Evolutionary conservation across 257 asterid genomes (phyloP), one percentile per base, ranked within the genome.

Genomic region (Galeopsis tetrahit): DNA sequence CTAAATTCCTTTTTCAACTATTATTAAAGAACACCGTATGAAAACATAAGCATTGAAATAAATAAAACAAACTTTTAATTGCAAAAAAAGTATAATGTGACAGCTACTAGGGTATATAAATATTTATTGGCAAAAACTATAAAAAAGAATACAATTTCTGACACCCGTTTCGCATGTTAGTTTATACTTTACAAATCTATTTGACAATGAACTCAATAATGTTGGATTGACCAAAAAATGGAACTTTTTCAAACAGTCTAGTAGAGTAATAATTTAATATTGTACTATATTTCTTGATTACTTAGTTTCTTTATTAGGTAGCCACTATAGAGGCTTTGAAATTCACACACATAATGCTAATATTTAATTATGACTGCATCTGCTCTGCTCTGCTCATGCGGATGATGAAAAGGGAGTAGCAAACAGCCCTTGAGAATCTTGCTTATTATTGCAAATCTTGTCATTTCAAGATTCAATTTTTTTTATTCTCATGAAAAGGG

Each of bases 351-450:
- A 62, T 7, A 21, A 63, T 64, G 51, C 5, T 51, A 49, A 70
- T 79, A 79, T 66, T 80, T 71, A 66, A 75, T 36, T 39, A 67
- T 4, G 15, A 57, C 32, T 13, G 3, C 28, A 21, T 21, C 28
- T 21, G 28, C 28, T 69, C 28, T 21, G 28, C 28, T 69, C 69
- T 71, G 76, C 67, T 71, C 28, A 21, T 21, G 28, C 28, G 28
- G 28, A 67, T 68, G 81, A 66, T 78, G 53, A 76, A 75, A 82
- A 76, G n/a, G n/a, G n/a, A n/a, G 73, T 76, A 73, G 82, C 80
- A 79, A 69, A 73, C 79, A 71, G 76, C 80, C 86, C 57, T 62
- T 75, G 76, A 73, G 85, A 87, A 87, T 87, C 88, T 84, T 77
- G 86, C 81, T 79, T 70, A 77, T 77, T 74, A 53, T 78, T 74